Evolutionary conservation across 768 basidiomycete genomes (phyloP).

Genomic region (Mycena leptocephala): DNA sequence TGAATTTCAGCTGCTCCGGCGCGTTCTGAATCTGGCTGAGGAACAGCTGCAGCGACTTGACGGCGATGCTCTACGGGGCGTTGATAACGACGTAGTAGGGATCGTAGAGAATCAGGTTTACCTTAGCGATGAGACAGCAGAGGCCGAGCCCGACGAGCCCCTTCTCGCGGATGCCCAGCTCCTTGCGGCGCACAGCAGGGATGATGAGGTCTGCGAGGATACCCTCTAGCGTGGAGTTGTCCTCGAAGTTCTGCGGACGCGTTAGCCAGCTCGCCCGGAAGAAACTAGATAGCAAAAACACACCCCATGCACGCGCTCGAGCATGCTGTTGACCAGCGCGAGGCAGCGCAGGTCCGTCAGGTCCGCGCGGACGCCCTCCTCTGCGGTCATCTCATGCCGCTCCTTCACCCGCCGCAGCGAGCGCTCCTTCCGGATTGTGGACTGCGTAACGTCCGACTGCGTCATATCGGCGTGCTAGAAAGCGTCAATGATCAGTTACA

Average conservation of each 20-base stretch:
- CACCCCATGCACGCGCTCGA: slow-evolving; percentile 94
- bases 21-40: slow-evolving; percentile 84
- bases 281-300: slow-evolving; percentile 49
- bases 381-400: slow-evolving; percentile 74
- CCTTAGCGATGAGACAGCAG: slow-evolving; percentile 89
- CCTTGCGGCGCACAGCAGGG: slow-evolving; percentile 92
- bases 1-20: slow-evolving; percentile 83
- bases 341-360: slow-evolving; percentile 88
- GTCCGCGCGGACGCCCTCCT: slow-evolving; percentile 78
- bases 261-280: slow-evolving; percentile 13
- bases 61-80: slow-evolving; percentile 68
- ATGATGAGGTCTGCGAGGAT: slow-evolving; percentile 90
- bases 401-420: slow-evolving; percentile 56
- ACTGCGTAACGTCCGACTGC: slow-evolving; percentile 46
- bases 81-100: not conserved
- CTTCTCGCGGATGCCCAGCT: slow-evolving; percentile 84
- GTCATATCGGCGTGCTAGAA: slow-evolving; percentile 43
- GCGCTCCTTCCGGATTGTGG: slow-evolving; percentile 34
- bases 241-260: slow-evolving; percentile 76
- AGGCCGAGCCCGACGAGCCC: slow-evolving; percentile 87
- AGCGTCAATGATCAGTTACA: not conserved
- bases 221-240: slow-evolving; percentile 86
- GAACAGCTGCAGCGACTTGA: slow-evolving; percentile 87
- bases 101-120: slow-evolving; percentile 37
- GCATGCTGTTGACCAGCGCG: slow-evolving; percentile 86